A percentile compares a stretch with the other conserved stretches of the same genome.
Evolutionary conservation across 208 protist species (phyloP).

Genomic region (Leishmania mexicana): DNA sequence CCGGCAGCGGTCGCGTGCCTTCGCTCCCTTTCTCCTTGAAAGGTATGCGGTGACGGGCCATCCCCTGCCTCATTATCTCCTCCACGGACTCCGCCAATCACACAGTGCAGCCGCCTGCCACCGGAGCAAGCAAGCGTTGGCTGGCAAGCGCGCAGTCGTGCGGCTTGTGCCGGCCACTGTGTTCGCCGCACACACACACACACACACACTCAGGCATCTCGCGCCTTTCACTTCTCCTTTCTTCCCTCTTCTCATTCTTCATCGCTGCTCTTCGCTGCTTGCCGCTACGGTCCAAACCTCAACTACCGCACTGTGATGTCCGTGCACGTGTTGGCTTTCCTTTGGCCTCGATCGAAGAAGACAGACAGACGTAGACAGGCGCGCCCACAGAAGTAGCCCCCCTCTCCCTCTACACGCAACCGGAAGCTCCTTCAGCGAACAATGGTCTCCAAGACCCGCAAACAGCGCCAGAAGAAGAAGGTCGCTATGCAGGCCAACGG

Average conservation of each 20-base stretch:
- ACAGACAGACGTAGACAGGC: background rate
- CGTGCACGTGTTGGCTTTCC: too few species aligned
- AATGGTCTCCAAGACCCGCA: slow-evolving; percentile 91
- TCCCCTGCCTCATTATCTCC: background rate
- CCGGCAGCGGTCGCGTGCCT: background rate
- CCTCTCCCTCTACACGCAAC: background rate
- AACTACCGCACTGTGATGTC: too few species aligned
- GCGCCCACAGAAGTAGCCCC: background rate
- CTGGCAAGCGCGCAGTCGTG: background rate
- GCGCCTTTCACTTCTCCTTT: background rate
- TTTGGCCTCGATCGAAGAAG: background rate
- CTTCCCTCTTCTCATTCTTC: background rate
- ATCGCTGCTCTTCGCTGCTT: background rate
- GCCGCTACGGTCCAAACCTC: background rate
- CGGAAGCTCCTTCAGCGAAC: background rate
- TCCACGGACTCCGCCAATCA: background rate
- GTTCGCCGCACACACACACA: background rate
- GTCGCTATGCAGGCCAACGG: slow-evolving; percentile 61
- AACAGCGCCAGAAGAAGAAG: slow-evolving; percentile 87
- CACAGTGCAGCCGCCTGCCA: background rate
- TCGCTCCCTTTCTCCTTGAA: background rate
- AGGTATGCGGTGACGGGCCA: background rate
- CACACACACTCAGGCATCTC: background rate
- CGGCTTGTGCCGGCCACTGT: background rate
- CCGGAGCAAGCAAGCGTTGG: too few species aligned